These are phyloP conservation scores for Phytophthora podocarpi DNA, from an alignment of 352 stramenopile species.

Conservation along the genomic window DNA sequence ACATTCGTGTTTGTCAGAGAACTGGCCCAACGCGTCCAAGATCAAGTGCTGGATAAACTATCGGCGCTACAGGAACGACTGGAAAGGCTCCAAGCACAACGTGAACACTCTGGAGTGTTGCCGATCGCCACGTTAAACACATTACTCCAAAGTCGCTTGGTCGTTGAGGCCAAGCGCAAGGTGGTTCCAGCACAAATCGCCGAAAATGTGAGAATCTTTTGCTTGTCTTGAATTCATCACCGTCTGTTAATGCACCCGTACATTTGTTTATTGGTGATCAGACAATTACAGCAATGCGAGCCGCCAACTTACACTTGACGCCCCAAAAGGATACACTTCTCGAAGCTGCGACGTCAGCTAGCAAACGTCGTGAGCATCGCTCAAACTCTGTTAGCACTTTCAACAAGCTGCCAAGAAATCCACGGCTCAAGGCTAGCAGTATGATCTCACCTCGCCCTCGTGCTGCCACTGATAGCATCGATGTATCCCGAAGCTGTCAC, in stretches of 20 bases:
- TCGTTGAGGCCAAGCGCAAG: constrained; percentile 70
- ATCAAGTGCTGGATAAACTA: constrained; percentile 50
- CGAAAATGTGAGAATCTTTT: constrained; percentile 38
- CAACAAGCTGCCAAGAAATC: background rate
- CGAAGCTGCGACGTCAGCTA: background rate
- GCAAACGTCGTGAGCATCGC: constrained; percentile 2
- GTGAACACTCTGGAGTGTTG: constrained; percentile 52
- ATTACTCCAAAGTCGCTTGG: constrained; percentile 58
- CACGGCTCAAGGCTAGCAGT: constrained; percentile 26
- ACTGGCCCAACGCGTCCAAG: constrained; percentile 43
- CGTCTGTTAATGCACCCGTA: background rate
- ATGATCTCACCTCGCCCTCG: constrained; percentile 36
- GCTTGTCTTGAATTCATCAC: background rate
- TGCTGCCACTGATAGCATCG: constrained; percentile 2
- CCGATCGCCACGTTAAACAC: constrained; percentile 42
- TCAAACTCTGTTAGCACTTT: constrained; percentile 11
- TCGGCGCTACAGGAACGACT: constrained; percentile 44
- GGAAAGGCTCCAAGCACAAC: constrained; percentile 45
- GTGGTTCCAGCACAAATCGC: constrained; percentile 49
- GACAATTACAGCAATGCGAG: constrained; percentile 56
- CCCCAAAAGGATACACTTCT: background rate
- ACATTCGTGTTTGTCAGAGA: constrained; percentile 32
- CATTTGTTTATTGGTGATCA: constrained; percentile 19
- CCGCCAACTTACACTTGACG: constrained; percentile 32
- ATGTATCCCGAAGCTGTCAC: constrained; percentile 2